Evolutionary conservation across 495 filamentous ascomycete species (phyloP).

Genomic region (Xylaria curta): DNA sequence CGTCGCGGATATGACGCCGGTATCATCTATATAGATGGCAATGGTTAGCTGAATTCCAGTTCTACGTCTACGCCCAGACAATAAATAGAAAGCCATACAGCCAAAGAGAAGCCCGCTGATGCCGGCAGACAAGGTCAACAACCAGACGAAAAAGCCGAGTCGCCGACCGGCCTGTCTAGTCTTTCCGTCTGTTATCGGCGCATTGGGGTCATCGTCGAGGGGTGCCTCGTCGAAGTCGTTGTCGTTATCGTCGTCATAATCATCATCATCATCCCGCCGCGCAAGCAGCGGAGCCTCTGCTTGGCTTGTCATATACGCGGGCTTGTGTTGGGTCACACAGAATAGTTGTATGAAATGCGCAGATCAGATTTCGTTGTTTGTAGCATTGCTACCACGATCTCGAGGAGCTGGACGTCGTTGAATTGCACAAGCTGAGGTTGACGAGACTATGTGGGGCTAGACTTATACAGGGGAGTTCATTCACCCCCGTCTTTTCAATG

Average conservation of each 20-base stretch:
- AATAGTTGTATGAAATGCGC: background rate
- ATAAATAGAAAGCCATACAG: conserved; percentile 62
- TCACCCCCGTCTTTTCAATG: background rate
- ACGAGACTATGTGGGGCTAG: conserved; percentile 7
- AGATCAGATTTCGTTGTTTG: background rate
- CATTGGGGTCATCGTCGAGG: conserved; percentile 27
- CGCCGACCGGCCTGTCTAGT: conserved; percentile 31
- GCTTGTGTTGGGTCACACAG: background rate
- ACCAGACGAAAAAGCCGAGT: conserved; percentile 66
- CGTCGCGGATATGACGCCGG: conserved; percentile 88
- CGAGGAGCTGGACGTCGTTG: background rate
- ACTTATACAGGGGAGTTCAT: background rate
- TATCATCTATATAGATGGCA: conserved; percentile 65
- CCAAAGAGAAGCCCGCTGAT: conserved; percentile 89
- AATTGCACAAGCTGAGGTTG: background rate
- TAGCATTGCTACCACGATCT: conserved; percentile 4
- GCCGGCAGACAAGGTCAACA: conserved; percentile 78
- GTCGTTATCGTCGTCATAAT: background rate
- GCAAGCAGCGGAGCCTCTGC: conserved; percentile 28
- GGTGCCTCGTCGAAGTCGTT: conserved; percentile 31
- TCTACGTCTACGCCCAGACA: background rate
- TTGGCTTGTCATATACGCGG: conserved; percentile 25
- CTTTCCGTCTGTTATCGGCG: conserved; percentile 19
- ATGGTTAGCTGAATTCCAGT: background rate
- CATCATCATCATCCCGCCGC: conserved; percentile 34